Evolutionary conservation across 2,329 filamentous ascomycete species (phyloP).

Genomic region (Fusarium nisikadoi): DNA sequence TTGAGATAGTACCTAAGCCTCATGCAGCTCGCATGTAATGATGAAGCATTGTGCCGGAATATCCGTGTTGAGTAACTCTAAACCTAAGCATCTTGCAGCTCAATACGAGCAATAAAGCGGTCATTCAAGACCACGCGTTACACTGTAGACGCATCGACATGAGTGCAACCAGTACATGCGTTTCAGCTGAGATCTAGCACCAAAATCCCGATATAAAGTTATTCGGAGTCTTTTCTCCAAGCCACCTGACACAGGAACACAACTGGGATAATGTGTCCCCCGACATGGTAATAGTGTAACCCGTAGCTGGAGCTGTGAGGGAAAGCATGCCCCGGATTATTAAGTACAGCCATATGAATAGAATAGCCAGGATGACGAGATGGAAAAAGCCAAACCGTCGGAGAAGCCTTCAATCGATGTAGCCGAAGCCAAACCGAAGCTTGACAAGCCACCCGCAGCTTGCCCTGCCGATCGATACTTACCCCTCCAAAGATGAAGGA

Average conservation of each 20-base stretch:
- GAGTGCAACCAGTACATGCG: neutral
- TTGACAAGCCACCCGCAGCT: slow-evolving; percentile 5
- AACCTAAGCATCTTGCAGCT: neutral
- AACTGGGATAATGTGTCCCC: neutral
- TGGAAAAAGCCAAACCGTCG: neutral
- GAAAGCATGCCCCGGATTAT: too few species aligned
- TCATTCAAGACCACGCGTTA: neutral
- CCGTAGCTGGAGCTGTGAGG: too few species aligned
- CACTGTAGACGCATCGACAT: neutral
- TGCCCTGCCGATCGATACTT: slow-evolving; percentile 9
- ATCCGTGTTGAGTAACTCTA: neutral
- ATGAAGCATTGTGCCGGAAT: neutral
- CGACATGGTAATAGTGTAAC: fast-evolving
- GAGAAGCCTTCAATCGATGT: neutral
- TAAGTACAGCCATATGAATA: neutral
- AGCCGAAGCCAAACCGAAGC: neutral
- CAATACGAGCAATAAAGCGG: neutral
- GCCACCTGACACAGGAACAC: neutral
- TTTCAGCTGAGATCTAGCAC: neutral
- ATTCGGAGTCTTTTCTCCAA: neutral
- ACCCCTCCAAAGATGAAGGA: slow-evolving; percentile 4
- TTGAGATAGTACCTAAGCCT: neutral
- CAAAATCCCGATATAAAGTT: neutral
- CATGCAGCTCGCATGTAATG: too few species aligned
- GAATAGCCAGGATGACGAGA: neutral